phyloP scores from a whole-genome alignment of 176 grass and related monocot genomes.

The Juncus effusus region DNA sequence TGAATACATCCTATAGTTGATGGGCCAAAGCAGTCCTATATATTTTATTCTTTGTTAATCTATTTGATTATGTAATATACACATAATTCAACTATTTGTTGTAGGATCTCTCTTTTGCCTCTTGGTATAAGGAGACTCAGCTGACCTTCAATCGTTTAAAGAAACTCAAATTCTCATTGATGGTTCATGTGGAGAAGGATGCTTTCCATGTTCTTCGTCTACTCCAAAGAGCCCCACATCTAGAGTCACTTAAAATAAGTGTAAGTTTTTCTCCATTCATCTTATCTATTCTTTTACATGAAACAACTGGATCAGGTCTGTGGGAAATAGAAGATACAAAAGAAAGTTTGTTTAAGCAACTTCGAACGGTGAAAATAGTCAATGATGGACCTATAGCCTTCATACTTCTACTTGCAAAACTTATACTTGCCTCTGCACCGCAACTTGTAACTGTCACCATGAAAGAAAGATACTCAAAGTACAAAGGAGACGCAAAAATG shows the following conservation, averaged over 20 bases:
- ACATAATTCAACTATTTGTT: neutral
- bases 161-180: neutral
- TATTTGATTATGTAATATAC: too few relatives aligned
- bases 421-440: neutral
- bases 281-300: too few relatives aligned
- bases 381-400: neutral
- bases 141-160: constrained; percentile 8
- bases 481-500: neutral
- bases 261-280: neutral
- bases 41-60: too few relatives aligned
- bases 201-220: neutral
- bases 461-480: neutral
- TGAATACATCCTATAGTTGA: too few relatives aligned
- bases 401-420: neutral
- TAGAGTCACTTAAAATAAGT: constrained; percentile 5
- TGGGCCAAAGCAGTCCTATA: too few relatives aligned
- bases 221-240: neutral
- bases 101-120: neutral
- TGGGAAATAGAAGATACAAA: neutral
- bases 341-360: neutral
- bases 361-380: neutral
- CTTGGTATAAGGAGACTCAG: neutral
- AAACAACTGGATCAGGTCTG: neutral
- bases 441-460: neutral
- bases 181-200: neutral